phyloP scores from a whole-genome alignment of 306 rosid genomes.

The Sophora flavescens region DNA sequence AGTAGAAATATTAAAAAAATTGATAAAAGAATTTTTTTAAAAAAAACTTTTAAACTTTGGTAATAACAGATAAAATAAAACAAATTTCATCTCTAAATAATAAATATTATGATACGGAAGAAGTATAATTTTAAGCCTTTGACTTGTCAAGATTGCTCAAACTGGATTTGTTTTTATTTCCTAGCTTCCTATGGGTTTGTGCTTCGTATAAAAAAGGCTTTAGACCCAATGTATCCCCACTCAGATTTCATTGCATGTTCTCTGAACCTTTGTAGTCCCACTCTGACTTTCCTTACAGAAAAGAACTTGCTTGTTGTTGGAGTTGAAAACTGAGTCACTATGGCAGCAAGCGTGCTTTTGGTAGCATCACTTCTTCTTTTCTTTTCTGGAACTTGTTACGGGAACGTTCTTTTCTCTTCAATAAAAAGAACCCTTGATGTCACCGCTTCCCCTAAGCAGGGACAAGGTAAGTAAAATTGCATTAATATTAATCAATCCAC shows the following conservation, averaged over 20 bases:
- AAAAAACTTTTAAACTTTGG: no score
- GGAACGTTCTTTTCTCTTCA: conserved; percentile 61
- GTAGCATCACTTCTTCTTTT: conserved; percentile 62
- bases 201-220: conserved; percentile 46
- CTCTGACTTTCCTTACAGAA: conserved; percentile 32
- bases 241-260: conserved; percentile 33
- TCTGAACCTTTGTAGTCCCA: background rate
- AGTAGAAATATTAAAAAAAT: no score
- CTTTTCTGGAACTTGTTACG: conserved; percentile 62
- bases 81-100: no score
- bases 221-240: conserved; percentile 35
- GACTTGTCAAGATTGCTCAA: conserved; percentile 27
- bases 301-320: background rate
- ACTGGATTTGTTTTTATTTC: conserved; percentile 18
- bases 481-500: background rate
- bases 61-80: no score
- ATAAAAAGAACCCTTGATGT: conserved; percentile 63
- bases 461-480: conserved; percentile 64
- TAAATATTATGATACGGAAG: no score
- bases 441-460: conserved; percentile 71
- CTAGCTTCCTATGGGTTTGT: background rate
- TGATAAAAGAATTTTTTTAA: no score
- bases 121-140: background rate
- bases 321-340: conserved; percentile 36
- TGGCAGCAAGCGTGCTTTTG: conserved; percentile 67